A percentile compares a stretch with the other conserved stretches of the same genome.
Evolutionary conservation across 2,329 filamentous ascomycete genomes (phyloP).

Genomic region (Setomelanomma holmii): DNA sequence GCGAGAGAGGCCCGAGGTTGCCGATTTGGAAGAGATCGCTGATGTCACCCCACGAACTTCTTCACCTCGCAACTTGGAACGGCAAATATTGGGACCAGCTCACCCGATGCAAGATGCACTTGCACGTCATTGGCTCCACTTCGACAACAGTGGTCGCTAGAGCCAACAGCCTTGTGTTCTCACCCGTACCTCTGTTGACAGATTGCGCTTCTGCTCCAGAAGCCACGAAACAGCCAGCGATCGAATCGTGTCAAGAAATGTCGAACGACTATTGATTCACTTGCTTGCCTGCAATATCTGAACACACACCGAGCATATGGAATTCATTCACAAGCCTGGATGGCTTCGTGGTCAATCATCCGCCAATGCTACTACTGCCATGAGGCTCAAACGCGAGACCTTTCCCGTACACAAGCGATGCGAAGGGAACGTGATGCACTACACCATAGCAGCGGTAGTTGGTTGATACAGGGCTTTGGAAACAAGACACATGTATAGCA

Average conservation of each 20-base stretch:
- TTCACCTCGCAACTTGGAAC: neutral
- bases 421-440: neutral
- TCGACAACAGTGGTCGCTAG: too few species aligned
- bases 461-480: neutral
- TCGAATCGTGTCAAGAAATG: too few species aligned
- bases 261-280: too few species aligned
- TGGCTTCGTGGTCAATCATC: too few species aligned
- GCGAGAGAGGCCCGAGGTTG: conserved; percentile 14
- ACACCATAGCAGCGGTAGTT: neutral
- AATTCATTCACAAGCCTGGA: too few species aligned
- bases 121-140: neutral
- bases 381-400: neutral
- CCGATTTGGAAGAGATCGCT: neutral
- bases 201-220: too few species aligned
- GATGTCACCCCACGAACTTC: conserved; percentile 5
- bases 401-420: neutral
- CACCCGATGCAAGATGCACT: neutral
- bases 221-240: too few species aligned
- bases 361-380: neutral
- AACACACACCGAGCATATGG: too few species aligned
- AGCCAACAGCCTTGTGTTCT: too few species aligned
- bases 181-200: too few species aligned
- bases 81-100: neutral
- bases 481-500: neutral
- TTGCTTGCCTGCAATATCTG: too few species aligned